phyloP scores from a whole-genome alignment of 2,329 filamentous ascomycete genomes.

The Phaeosphaeriaceae sp. region DNA sequence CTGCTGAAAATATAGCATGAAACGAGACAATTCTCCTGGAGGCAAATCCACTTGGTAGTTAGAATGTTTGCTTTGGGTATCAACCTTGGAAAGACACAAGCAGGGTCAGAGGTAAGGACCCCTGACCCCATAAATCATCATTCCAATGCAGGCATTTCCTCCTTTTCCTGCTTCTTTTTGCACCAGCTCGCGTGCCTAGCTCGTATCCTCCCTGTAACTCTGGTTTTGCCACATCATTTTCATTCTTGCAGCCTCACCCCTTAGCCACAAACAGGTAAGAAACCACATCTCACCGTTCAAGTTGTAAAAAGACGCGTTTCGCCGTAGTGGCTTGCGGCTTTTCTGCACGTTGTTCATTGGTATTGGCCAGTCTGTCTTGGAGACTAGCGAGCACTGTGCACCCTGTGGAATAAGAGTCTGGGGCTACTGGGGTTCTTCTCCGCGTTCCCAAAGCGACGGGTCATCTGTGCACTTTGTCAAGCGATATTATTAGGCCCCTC shows the following conservation, averaged over 20 bases:
- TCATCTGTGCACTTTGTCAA: slow-evolving; percentile 28
- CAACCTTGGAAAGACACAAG: too few species aligned
- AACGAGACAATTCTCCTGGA: too few species aligned
- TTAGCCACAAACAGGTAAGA: not conserved
- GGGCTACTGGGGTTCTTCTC: slow-evolving; percentile 38
- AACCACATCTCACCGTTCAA: slow-evolving; percentile 7
- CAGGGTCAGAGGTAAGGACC: not conserved
- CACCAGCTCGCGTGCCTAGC: not conserved
- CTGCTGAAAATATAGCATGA: not conserved
- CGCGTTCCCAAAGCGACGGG: slow-evolving; percentile 39
- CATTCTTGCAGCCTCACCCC: slow-evolving; percentile 1
- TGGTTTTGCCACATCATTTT: slow-evolving; percentile 1
- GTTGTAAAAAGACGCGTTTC: slow-evolving; percentile 9
- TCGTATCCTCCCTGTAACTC: not conserved
- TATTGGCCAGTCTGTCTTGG: not conserved
- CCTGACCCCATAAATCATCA: not conserved
- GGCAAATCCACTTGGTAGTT: not conserved
- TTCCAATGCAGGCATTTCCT: not conserved
- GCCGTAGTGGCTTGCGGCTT: slow-evolving; percentile 16
- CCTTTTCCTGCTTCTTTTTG: not conserved
- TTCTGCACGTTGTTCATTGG: slow-evolving; percentile 20
- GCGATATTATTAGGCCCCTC: slow-evolving; percentile 35
- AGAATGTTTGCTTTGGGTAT: not conserved
- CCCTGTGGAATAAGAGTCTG: slow-evolving; percentile 27
- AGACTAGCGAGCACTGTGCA: slow-evolving; percentile 24